Conservation (phyloP, 2,329 filamentous ascomycete species). For the Aspergillus proliferans region DNA sequence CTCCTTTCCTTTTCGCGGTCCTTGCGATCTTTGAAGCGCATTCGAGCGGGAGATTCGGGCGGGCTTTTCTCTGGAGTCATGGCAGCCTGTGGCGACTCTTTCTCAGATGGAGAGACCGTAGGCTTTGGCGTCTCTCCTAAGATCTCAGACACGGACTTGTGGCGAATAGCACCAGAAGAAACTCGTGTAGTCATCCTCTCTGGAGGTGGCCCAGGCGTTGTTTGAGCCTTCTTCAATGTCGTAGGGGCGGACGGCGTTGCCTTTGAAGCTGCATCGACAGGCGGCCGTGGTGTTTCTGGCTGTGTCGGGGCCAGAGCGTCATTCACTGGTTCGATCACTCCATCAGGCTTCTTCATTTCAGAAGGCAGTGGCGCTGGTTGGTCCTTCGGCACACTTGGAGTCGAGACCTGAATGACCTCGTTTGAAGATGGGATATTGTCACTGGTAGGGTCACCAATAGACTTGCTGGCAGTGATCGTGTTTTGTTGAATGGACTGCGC, state of each 20-base stretch:
- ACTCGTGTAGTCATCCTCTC: conserved; percentile 63
- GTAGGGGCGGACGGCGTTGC: conserved; percentile 10
- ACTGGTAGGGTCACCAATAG: conserved; percentile 12
- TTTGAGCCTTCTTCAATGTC: conserved; percentile 20
- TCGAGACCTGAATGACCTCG: conserved; percentile 18
- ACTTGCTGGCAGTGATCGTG: conserved; percentile 14
- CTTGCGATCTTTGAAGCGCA: conserved; percentile 46
- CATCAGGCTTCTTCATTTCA: conserved; percentile 11
- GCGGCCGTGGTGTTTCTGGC: conserved; percentile 7
- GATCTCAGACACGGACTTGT: conserved; percentile 69
- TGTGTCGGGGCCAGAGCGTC: conserved; percentile 13
- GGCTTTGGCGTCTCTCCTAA: conserved; percentile 53
- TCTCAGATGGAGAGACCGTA: conserved; percentile 31
- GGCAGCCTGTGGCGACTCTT: conserved; percentile 11
- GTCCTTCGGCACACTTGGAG: conserved; percentile 9
- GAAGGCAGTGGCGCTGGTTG: conserved; percentile 3
- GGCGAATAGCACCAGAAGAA: conserved; percentile 62
- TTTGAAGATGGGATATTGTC: conserved; percentile 14
- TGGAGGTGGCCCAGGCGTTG: conserved; percentile 25
- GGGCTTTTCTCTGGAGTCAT: conserved; percentile 15
- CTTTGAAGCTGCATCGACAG: conserved; percentile 10
- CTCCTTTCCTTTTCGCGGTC: conserved; percentile 54
- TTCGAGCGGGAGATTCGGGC: conserved; percentile 30
- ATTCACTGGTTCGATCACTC: conserved; percentile 4
- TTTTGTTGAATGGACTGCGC: conserved; percentile 40